Evolutionary conservation across 345 rosid species (phyloP), one percentile per base, ranked within the genome.

Genomic region (Eucalyptus urophylla): DNA sequence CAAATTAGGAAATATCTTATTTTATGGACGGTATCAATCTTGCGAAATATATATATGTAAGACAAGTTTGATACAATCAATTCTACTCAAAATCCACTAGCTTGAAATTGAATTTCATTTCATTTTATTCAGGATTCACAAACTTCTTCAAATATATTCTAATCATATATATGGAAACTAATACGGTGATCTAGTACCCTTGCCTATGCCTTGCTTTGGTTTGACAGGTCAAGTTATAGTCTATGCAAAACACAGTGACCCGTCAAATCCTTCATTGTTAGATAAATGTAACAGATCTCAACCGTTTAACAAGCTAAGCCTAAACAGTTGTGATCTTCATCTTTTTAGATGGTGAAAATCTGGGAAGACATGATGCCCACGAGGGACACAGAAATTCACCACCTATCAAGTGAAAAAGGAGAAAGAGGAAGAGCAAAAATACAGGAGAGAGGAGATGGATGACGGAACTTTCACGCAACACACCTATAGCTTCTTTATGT

Each of bases 51-150:
- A 72, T 72, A 17, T 62, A n/a, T 15, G 25, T 21, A 72, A 33
- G 21, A 37, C 4, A 5, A 7, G 22, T n/a, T 3, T 3, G 11
- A 69, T 33, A 10, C 0, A 2, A 3, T 40, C 11, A 72, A 37
- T 19, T 72, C 5, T 40, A 6, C 83, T 76, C 15, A 40, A 76
- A 37, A 37, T 76, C 15, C 27, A 21, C 8, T 19, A 21, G 1
- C 12, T 72, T 72, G 25, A 72, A 72, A 72, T 37, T 72, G 14
- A 5, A 33, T 72, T 72, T 72, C 45, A 19, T 37, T 33, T 72
- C 14, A 5, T 37, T 19, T 37, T 45, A 11, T 37, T 72, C 4
- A 24, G 3, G 45, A 72, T 72, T 37, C 24, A 37, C 45, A 11
- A 10, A 37, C 6, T 69, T 69, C 3, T 16, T 72, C 13, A 17